Base-by-base conservation (phyloP, 257 asterid genomes). In the Nicotiana noctiflora region DNA sequence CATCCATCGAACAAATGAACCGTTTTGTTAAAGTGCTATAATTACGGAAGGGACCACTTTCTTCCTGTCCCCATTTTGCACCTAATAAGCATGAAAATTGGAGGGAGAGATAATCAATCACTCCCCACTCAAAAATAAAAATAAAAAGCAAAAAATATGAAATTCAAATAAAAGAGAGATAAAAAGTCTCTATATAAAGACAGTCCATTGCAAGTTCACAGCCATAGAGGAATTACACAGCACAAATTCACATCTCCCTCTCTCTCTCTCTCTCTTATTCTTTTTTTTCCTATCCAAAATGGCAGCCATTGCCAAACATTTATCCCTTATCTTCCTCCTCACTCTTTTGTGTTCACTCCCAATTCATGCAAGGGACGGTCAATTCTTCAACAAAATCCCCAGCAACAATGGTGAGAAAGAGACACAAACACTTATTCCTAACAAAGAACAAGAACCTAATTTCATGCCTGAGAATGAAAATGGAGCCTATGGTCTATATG, bases 291-390 rank as follows among this genome's bases (percentile, higher is more conserved):
- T 44, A 37, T 59, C 68, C 72, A 60, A 77, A 86, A 89, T 92
- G 97, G 93, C 93, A 82, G 70, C 82, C 86, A 29, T 80, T 3
- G 84, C 92, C 90, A 89, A 84, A 79, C 59, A 76, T 25, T 5
- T 85, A 27, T 84, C 87, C 85, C 63, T 92, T 82, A 70, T 93
- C 85, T 84, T 92, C 86, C 83, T 93, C 79, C 72, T 88, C 1
- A 57, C 89, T 64, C 84, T 90, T 80, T 49, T 88, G 3, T 84
- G 80, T 53, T 86, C 89, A 3, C 67, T 81, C 8, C 88, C 84
- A 2, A 84, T 83, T 62, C 89, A 90, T 63, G 98, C 98, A 57
- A 87, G 98, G 75, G 98, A 90, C 2, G 89, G 91, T 86, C 98
- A 92, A 57, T 84, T 87, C 78, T 94, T 94, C 91, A 90, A 88